Base-by-base conservation (phyloP, 2,329 filamentous ascomycete species). In the Myotisia sp. region DNA sequence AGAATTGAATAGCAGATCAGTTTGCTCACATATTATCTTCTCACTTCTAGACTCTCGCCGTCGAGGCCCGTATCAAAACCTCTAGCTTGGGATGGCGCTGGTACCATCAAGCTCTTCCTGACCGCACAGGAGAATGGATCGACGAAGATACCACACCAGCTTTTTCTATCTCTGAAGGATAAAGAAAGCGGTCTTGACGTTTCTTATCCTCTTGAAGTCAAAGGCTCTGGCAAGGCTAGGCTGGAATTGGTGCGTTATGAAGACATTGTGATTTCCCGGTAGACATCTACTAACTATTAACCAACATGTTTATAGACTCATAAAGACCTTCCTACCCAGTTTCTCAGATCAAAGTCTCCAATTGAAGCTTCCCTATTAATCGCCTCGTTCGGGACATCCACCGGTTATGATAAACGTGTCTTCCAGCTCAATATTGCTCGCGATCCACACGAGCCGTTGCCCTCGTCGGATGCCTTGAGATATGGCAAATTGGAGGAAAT, bases 111-210 rank as follows among this genome's bases (percentile, higher is more conserved):
- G 64, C 63, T 98, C 45, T 61, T 75, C 45, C 63, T 98, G 49
- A 92, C 84, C 21, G 71, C 83, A 6, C 79, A 79, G 54, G 83
- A 93, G 51, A 76, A 72, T 52, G 75, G 76, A 59, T 77, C 75
- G 47, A 70, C 73, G 29, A 87, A 85, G 67, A 75, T 81, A 44
- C 84, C 90, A 47, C 90, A 98, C 60, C 90, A 98, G 61, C 85
- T 85, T 4, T 94, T 94, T 64, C 68, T 98, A 35, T 68, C 90
- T 10, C 60, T 98, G 38, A 76, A 73, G 47, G 85, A 95, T 47
- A 63, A 69, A 7, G 63, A 67, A 8, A 77, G 76, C 7, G 83
- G 82, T 22, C 66, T 98, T 29, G 86, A 95, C 58, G 77, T 85
- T 16, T 85, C 86, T 1, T 93, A 87, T 50, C 75, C 85, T 1